Evolutionary conservation across 1,284 basidiomycete species (phyloP).

Genomic region (Cutaneotrichosporon cyanovorans): DNA sequence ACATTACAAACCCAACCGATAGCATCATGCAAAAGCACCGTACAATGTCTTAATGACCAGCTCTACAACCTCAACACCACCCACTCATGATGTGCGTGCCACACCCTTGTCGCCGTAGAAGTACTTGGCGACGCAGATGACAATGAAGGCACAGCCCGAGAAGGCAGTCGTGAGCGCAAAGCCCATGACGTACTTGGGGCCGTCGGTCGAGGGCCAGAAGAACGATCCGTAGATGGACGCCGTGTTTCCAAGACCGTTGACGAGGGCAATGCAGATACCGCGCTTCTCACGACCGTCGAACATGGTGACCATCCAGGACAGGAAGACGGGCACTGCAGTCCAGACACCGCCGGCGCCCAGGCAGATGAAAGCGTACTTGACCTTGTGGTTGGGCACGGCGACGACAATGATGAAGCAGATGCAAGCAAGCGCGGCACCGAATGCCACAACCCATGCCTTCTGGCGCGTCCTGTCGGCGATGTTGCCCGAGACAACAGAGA

Average conservation of each 20-base stretch:
- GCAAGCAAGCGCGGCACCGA: conserved; percentile 20
- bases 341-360: conserved; percentile 44
- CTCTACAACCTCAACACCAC: no score
- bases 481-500: conserved; percentile 34
- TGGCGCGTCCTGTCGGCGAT: conserved; percentile 40
- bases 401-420: conserved; percentile 40
- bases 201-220: conserved; percentile 38
- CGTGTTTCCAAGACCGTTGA: conserved; percentile 42
- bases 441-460: conserved; percentile 39
- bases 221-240: conserved; percentile 42
- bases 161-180: conserved; percentile 39
- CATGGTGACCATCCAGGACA: conserved; percentile 43
- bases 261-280: conserved; percentile 40
- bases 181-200: conserved; percentile 37
- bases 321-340: conserved; percentile 39
- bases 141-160: conserved; percentile 25
- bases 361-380: conserved; percentile 43
- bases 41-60: no score
- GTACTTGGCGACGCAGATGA: conserved; percentile 22
- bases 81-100: conserved; percentile 7
- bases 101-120: conserved; percentile 36
- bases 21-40: no score
- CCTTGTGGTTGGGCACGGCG: conserved; percentile 28
- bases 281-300: conserved; percentile 42
- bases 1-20: no score